A percentile compares a stretch with the other conserved stretches of the same genome.
Evolutionary conservation across 495 filamentous ascomycete genomes (phyloP).

Genomic region (Chaetomium fimeti): DNA sequence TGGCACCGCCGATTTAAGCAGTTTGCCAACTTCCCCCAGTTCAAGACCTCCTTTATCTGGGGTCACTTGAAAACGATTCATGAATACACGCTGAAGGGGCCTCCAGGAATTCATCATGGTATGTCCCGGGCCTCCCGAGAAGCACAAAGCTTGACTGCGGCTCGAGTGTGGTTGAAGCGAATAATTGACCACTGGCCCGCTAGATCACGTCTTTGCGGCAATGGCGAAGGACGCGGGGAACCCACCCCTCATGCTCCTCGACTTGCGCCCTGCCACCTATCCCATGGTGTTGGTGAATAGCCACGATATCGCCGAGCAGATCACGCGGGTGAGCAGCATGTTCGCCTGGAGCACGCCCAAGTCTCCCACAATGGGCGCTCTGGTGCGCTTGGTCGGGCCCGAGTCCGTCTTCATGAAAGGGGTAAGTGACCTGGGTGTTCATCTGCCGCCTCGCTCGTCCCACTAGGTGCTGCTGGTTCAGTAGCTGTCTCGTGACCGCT

Average conservation of each 20-base stretch:
- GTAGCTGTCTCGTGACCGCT: neutral
- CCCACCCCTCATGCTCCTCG: slow-evolving; percentile 35
- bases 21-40: slow-evolving; percentile 34
- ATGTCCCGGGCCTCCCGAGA: neutral
- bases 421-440: slow-evolving; percentile 20
- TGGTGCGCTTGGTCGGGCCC: slow-evolving; percentile 39
- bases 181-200: neutral
- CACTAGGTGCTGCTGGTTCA: neutral
- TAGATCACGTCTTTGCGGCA: slow-evolving; percentile 27
- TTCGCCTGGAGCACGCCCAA: slow-evolving; percentile 48
- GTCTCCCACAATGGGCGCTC: slow-evolving; percentile 34
- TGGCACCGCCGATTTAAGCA: slow-evolving; percentile 29
- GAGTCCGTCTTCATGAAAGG: slow-evolving; percentile 39
- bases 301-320: slow-evolving; percentile 48
- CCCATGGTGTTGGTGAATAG: slow-evolving; percentile 42
- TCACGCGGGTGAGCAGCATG: slow-evolving; percentile 38
- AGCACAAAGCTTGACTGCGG: neutral
- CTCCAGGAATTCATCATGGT: slow-evolving; percentile 31
- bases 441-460: too few species aligned
- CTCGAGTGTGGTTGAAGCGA: neutral
- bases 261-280: slow-evolving; percentile 38
- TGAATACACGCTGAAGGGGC: slow-evolving; percentile 22
- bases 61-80: slow-evolving; percentile 35
- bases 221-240: slow-evolving; percentile 31
- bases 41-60: slow-evolving; percentile 33